Evolutionary conservation across 768 basidiomycete species (phyloP), one percentile per base, ranked within the genome.

Genomic region (Cystobasidiopsis lactophilus): DNA sequence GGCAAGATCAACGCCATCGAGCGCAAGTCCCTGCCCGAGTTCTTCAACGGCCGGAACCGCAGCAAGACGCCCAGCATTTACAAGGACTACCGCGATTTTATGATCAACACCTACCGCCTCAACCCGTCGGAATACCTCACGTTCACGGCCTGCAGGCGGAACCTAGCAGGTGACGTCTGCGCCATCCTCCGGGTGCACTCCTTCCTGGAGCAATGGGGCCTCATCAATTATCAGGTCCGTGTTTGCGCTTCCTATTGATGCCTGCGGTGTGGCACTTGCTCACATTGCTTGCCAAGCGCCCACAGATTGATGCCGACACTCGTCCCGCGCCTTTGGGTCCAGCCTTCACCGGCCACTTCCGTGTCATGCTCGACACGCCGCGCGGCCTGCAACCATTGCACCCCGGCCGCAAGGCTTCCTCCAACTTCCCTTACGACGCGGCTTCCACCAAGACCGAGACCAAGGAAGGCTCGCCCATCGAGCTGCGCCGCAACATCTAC

Each of bases 221-320:
- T 98, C 54, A 79, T 98, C 63, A 98, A 98, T 70, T 98, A 98
- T 67, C 93, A 98, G 74, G 91, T 88, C n/a, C n/a, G n/a, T n/a
- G n/a, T n/a, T n/a, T n/a, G 53, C 16, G 50, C 41, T 54, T 18
- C 29, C 21, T 39, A 2, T 16, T 13, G 13, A 21, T 14, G 26
- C 3, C 5, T 3, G 1, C 2, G 30, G 11, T 1, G 11, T 9
- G 23, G n/a, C 29, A 26, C 19, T 52, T 27, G 44, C n/a, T 44
- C 18, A 21, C 35, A 21, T 48, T n/a, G 33, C n/a, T n/a, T n/a
- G n/a, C n/a, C n/a, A n/a, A n/a, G n/a, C 37, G 5, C 7, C 30
- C 5, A 16, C 49, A 98, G 91, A 85, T 98, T 62, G 93, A 98
- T 69, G 88, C 91, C 30, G 91, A 95, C 63, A 80, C 85, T 55